Evolutionary conservation across 768 basidiomycete species (phyloP).

Genomic region (Clavulina sp.): DNA sequence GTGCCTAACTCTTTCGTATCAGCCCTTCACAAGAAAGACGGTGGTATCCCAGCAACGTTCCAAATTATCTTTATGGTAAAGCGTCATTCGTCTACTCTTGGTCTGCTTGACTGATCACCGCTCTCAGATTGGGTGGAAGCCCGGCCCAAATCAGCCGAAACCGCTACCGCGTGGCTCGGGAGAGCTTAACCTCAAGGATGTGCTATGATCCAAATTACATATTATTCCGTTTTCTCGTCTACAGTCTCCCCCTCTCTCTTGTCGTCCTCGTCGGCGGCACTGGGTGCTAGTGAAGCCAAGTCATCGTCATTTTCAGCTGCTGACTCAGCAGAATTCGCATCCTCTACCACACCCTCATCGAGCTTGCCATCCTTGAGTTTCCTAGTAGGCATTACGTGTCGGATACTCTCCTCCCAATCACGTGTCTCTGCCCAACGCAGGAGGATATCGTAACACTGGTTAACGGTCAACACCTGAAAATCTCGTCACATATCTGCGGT

Average conservation of each 20-base stretch:
- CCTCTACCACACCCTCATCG: slow-evolving; percentile 14
- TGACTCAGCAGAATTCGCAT: slow-evolving; percentile 11
- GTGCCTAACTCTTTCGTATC: background rate
- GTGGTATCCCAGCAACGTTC: slow-evolving; percentile 83
- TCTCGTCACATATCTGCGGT: background rate
- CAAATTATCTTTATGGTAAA: slow-evolving; percentile 85
- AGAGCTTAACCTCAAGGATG: slow-evolving; percentile 42
- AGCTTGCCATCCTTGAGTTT: slow-evolving; percentile 48
- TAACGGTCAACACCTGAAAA: slow-evolving; percentile 54
- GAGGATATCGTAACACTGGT: slow-evolving; percentile 90
- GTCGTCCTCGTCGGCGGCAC: slow-evolving; percentile 2
- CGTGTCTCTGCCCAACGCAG: slow-evolving; percentile 72
- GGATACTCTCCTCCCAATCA: slow-evolving; percentile 75
- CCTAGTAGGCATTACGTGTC: slow-evolving; percentile 78
- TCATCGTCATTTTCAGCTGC: slow-evolving; percentile 8
- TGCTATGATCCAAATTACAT: slow-evolving; percentile 23
- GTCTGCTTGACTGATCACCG: background rate
- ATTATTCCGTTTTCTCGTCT: background rate
- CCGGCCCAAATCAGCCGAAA: slow-evolving; percentile 45
- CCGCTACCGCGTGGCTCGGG: slow-evolving; percentile 47
- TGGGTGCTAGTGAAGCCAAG: too few relatives aligned
- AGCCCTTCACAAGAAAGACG: slow-evolving; percentile 77
- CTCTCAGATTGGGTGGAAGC: slow-evolving; percentile 69
- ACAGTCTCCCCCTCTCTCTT: slow-evolving; percentile 3
- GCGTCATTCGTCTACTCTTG: background rate